Evolutionary conservation across 2,329 filamentous ascomycete genomes (phyloP).

Genomic region (Cordyceps cicadae): DNA sequence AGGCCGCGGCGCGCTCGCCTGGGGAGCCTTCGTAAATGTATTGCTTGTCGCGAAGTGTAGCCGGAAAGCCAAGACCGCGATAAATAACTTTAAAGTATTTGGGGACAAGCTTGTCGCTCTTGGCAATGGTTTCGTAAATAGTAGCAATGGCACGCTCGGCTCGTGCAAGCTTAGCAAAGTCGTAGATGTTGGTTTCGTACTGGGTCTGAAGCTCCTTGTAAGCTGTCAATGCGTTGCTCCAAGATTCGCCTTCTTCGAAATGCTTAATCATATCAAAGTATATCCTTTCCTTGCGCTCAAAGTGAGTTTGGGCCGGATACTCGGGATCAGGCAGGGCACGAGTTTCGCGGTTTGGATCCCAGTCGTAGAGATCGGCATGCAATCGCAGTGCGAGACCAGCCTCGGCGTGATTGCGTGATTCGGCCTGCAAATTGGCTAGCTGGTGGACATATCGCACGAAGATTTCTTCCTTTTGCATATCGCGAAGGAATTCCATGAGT

Average conservation of each 20-base stretch:
- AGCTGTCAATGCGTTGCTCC: constrained; percentile 77
- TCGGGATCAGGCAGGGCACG: constrained; percentile 61
- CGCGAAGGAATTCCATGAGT: constrained; percentile 91
- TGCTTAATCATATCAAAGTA: constrained; percentile 94
- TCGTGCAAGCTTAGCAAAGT: constrained; percentile 84
- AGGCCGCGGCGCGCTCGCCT: constrained; percentile 68
- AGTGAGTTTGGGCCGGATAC: constrained; percentile 77
- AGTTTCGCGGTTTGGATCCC: constrained; percentile 65
- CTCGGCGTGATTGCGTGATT: constrained; percentile 72
- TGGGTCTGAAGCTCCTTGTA: constrained; percentile 89
- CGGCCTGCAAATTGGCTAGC: constrained; percentile 67
- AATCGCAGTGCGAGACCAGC: constrained; percentile 82
- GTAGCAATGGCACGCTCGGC: constrained; percentile 85
- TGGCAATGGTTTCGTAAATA: constrained; percentile 81
- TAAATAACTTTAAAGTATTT: constrained; percentile 91
- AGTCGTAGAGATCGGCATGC: constrained; percentile 87
- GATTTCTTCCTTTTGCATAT: constrained; percentile 95
- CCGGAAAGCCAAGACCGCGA: constrained; percentile 79
- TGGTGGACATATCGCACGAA: constrained; percentile 95
- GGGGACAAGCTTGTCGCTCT: constrained; percentile 67
- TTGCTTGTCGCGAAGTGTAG: constrained; percentile 75
- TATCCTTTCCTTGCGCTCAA: constrained; percentile 84
- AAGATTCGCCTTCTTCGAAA: constrained; percentile 90
- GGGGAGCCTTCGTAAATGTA: constrained; percentile 83
- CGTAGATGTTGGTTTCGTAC: constrained; percentile 82